Base-by-base conservation (phyloP, 2,329 filamentous ascomycete genomes). In the Teratosphaeria nubilosa region DNA sequence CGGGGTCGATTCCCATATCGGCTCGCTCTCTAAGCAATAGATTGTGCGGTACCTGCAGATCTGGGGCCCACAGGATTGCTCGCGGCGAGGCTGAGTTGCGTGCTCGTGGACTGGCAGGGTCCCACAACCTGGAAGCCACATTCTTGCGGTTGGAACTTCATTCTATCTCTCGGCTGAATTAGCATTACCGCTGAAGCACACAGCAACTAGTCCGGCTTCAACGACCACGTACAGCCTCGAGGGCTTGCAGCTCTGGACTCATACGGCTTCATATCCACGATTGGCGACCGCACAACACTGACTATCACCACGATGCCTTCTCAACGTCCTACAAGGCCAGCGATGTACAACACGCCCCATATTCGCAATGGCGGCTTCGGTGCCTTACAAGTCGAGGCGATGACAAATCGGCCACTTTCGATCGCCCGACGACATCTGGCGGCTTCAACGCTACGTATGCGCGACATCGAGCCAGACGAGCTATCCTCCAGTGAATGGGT, bases 271-370 rank as follows among this genome's bases (percentile, higher is more conserved):
- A 48, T 48, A 10, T 22, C 41, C 41, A 48, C 41, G 41, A 48
- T 48, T 20, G 41, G n/a, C n/a, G 20, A 20, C 20, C 16, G 41
- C 9, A 48, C 22, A 1, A 53, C 30, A 22, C 30, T 32, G 20
- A 54, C 30, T 14, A 31, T 41, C 16, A 24, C 30, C 11, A 54
- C 22, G 7, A 54, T 41, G 53, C 27, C 53, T 4, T 41, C 24
- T 16, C 27, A 48, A 48, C 59, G 66, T 55, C 58, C 60, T 53
- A 61, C 59, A 52, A 63, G 66, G 50, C 60, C 67, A 45, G 68
- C 68, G 5, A 69, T 71, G 67, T 71, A 69, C 64, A 70, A 70
- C 64, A 71, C 69, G 1, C 69, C 69, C 5, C 62, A 64, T 27
- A 70, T 71, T 58, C 64, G 68, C 51, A 70, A 64, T 20, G 69